Conservation (phyloP, 2,329 filamentous ascomycete species). For the Aureobasidium leucospermi region DNA sequence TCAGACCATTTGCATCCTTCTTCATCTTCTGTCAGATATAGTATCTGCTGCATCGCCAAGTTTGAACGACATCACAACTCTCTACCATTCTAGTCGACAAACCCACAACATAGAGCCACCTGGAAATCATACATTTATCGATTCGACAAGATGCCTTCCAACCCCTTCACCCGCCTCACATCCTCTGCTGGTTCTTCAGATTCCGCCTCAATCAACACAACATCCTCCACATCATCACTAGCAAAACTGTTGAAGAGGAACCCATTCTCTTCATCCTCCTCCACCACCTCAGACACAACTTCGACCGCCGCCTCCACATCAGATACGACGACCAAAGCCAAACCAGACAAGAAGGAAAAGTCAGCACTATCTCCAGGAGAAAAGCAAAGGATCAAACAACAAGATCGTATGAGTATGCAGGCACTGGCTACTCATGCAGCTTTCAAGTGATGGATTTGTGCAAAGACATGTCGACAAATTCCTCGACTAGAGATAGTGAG, state of each 20-base stretch:
- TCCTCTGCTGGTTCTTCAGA: neutral
- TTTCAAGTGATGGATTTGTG: neutral
- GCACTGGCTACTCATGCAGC: neutral
- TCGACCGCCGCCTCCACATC: neutral
- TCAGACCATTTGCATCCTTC: neutral
- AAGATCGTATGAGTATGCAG: neutral
- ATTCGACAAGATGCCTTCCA: neutral
- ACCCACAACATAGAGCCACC: neutral
- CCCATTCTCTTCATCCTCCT: neutral
- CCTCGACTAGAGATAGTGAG: too few relatives aligned
- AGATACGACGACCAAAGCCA: neutral
- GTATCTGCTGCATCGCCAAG: neutral
- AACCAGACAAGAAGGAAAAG: neutral
- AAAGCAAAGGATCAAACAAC: slow-evolving; percentile 2
- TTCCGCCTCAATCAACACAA: slow-evolving; percentile 5
- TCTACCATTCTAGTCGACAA: neutral
- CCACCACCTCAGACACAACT: neutral
- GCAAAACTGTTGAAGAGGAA: neutral
- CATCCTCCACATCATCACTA: neutral
- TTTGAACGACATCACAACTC: neutral
- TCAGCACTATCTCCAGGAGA: neutral
- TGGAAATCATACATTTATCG: neutral
- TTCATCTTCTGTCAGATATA: neutral
- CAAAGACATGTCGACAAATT: too few relatives aligned
- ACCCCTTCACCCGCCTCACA: neutral